These are phyloP conservation scores for Massarina eburnea DNA, from an alignment of 2,329 filamentous ascomycete species.

Conservation along the genomic window DNA sequence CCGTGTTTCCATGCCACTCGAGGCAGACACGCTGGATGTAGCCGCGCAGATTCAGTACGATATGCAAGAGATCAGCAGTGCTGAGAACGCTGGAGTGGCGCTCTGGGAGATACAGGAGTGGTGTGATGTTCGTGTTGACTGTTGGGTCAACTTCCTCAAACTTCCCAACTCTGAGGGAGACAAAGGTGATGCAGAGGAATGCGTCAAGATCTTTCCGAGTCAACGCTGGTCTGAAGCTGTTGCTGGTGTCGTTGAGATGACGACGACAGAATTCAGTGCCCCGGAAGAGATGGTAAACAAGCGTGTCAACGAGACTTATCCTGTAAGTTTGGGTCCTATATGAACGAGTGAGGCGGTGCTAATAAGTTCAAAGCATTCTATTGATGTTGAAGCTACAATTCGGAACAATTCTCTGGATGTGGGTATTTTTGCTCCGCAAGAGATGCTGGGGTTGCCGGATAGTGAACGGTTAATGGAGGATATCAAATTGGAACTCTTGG, in stretches of 20 bases:
- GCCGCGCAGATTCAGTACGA: slow-evolving; percentile 69
- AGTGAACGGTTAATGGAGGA: slow-evolving; percentile 41
- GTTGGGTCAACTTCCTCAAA: slow-evolving; percentile 80
- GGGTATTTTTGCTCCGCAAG: slow-evolving; percentile 54
- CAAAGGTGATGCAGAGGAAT: slow-evolving; percentile 1
- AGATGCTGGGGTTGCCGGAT: slow-evolving; percentile 44
- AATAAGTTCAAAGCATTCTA: slow-evolving; percentile 46
- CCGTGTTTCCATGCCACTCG: slow-evolving; percentile 49
- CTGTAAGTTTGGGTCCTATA: slow-evolving; percentile 35
- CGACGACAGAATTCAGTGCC: slow-evolving; percentile 10
- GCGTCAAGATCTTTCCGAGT: slow-evolving; percentile 20
- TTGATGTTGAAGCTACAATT: slow-evolving; percentile 60
- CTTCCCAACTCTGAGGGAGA: slow-evolving; percentile 46
- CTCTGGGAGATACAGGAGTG: slow-evolving; percentile 73
- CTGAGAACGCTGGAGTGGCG: slow-evolving; percentile 59
- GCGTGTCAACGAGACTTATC: slow-evolving; percentile 32
- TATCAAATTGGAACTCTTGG: slow-evolving; percentile 23
- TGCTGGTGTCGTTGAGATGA: slow-evolving; percentile 16
- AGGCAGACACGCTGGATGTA: slow-evolving; percentile 47
- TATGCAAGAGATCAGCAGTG: slow-evolving; percentile 61
- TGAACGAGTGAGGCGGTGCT: slow-evolving; percentile 3
- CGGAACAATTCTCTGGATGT: slow-evolving; percentile 52
- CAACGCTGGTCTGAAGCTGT: slow-evolving; percentile 21
- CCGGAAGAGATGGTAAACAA: slow-evolving; percentile 25
- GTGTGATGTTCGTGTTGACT: slow-evolving; percentile 71